A percentile compares a stretch with the other conserved stretches of the same genome.
These are phyloP conservation scores for Lentinula sp. DNA, from an alignment of 768 basidiomycete species.

Conservation along the genomic window DNA sequence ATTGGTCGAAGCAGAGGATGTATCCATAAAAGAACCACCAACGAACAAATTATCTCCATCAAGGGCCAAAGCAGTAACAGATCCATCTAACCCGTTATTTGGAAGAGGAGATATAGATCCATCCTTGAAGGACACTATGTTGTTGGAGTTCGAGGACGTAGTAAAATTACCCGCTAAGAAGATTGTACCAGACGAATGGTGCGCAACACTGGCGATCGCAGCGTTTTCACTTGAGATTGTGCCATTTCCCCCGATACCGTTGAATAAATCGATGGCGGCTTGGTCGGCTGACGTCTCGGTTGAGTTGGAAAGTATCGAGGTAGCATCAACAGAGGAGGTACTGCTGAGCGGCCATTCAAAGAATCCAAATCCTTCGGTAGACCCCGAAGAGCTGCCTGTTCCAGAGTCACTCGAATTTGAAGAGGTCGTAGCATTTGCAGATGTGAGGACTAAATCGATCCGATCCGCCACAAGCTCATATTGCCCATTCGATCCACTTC, in stretches of 20 bases:
- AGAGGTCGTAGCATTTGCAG: conserved; percentile 39
- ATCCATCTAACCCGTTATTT: conserved; percentile 72
- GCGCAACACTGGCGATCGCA: conserved; percentile 48
- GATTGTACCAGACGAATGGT: conserved; percentile 58
- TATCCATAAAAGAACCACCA: conserved; percentile 84
- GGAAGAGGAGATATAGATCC: conserved; percentile 49
- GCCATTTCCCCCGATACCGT: conserved; percentile 45
- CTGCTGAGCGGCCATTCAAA: conserved; percentile 76
- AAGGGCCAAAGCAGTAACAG: conserved; percentile 62
- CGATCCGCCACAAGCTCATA: conserved; percentile 84
- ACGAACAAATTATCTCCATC: conserved; percentile 66
- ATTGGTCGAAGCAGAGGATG: conserved; percentile 43
- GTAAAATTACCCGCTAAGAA: conserved; percentile 78
- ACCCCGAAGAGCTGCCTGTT: conserved; percentile 21
- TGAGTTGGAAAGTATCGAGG: conserved; percentile 55
- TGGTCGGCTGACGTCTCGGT: conserved; percentile 64
- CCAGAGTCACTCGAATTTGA: conserved; percentile 23
- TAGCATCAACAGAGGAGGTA: conserved; percentile 46
- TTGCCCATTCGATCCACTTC: conserved; percentile 56
- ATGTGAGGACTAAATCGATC: conserved; percentile 73
- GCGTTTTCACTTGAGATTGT: conserved; percentile 29
- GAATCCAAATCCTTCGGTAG: conserved; percentile 68
- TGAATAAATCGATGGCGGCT: conserved; percentile 56
- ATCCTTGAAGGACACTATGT: conserved; percentile 67
- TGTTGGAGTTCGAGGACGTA: conserved; percentile 54